Conservation (phyloP, 2,329 filamentous ascomycete genomes). For the Claviceps pusilla region DNA sequence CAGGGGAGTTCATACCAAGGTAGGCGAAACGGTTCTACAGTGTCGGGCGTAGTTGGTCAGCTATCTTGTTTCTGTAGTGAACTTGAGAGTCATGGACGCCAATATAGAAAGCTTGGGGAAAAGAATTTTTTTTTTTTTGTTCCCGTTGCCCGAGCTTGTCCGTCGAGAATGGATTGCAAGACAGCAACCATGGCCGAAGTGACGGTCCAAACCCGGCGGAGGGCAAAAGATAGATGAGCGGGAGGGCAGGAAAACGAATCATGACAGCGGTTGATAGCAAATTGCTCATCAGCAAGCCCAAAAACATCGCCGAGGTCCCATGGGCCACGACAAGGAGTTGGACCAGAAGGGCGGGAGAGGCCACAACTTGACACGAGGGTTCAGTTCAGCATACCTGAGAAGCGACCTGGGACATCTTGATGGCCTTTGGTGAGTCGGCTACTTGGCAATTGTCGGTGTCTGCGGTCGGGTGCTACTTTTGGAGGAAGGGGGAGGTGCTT, state of each 20-base stretch:
- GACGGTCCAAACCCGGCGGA: not conserved
- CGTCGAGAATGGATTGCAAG: too few relatives aligned
- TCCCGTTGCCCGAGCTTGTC: too few relatives aligned
- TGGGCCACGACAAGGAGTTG: not conserved
- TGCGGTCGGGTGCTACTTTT: slow-evolving; percentile 19
- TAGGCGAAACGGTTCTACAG: slow-evolving; percentile 88
- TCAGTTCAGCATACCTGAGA: slow-evolving; percentile 35
- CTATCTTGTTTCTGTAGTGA: not conserved
- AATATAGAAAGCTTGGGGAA: too few relatives aligned
- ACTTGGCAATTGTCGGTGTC: slow-evolving; percentile 29
- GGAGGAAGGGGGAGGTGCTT: slow-evolving; percentile 16
- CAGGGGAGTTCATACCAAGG: slow-evolving; percentile 57
- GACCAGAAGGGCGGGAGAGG: not conserved
- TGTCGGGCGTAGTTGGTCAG: not conserved
- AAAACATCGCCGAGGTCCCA: not conserved
- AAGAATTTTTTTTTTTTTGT: too few relatives aligned
- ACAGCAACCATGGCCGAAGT: not conserved
- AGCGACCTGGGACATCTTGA: slow-evolving; percentile 45
- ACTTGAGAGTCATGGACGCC: too few relatives aligned
- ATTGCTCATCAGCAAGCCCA: not conserved
- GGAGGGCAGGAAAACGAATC: not conserved
- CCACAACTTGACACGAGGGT: not conserved
- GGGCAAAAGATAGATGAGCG: not conserved
- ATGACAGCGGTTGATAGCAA: not conserved
- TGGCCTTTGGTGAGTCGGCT: slow-evolving; percentile 17